A percentile compares a stretch with the other conserved stretches of the same genome.
phyloP scores from a whole-genome alignment of 768 basidiomycete genomes.

The Zangia roseola region DNA sequence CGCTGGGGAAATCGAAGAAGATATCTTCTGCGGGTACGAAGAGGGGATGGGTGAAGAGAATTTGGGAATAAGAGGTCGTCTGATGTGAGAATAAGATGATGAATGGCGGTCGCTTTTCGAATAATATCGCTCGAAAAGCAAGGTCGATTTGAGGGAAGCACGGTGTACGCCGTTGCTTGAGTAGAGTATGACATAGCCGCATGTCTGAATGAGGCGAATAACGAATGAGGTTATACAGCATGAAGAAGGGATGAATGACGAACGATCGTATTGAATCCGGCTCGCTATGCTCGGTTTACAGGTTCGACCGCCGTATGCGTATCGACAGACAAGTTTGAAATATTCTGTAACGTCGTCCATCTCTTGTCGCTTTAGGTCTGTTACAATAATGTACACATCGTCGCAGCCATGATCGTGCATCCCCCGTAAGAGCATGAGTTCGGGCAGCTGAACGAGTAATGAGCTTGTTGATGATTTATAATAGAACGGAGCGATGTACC shows the following conservation, averaged over 20 bases:
- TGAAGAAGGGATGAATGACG: conserved; percentile 27
- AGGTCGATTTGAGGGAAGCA: conserved; percentile 84
- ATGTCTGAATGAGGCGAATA: conserved; percentile 43
- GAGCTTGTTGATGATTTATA: background rate
- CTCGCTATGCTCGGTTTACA: conserved; percentile 64
- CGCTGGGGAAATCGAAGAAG: conserved; percentile 76
- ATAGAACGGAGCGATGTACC: conserved; percentile 39
- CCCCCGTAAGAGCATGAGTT: conserved; percentile 74
- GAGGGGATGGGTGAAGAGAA: conserved; percentile 69
- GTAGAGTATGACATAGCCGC: conserved; percentile 64
- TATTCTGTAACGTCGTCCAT: conserved; percentile 82
- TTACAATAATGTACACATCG: conserved; percentile 76
- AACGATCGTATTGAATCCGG: conserved; percentile 70
- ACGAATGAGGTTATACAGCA: conserved; percentile 5
- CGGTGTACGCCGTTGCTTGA: conserved; percentile 68
- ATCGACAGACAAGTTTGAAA: conserved; percentile 69
- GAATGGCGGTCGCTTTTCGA: conserved; percentile 76
- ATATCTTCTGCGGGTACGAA: conserved; percentile 72
- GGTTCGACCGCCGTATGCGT: conserved; percentile 60
- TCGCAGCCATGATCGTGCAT: conserved; percentile 83
- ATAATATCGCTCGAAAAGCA: conserved; percentile 69
- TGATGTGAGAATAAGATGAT: conserved; percentile 78
- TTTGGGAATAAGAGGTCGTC: conserved; percentile 78
- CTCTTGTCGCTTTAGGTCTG: conserved; percentile 74
- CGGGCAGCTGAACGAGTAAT: conserved; percentile 53